Base-by-base conservation (phyloP, 2,329 filamentous ascomycete genomes). In the Clonostachys sp. region DNA sequence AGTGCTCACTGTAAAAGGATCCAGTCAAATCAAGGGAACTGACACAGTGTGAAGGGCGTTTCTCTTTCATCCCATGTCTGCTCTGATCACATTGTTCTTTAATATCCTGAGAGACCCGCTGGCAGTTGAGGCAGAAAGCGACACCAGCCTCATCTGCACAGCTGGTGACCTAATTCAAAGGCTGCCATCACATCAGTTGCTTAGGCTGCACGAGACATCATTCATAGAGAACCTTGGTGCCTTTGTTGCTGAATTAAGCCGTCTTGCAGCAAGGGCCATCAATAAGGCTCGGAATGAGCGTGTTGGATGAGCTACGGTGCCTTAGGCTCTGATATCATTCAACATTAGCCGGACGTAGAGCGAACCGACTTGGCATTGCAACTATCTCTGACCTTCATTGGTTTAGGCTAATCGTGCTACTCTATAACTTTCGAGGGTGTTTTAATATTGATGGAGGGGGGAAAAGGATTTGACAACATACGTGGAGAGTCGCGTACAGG, bases 51-150 rank as follows among this genome's bases (percentile, higher is more conserved):
- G 46, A 3, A 81, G 78, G 76, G 60, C 72, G n/a, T 58, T 80
- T 5, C 64, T 79, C 3, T 81, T 79, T 53, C 82, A 82, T 47
- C 78, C 78, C 2, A 72, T 78, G 47, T 73, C 75, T 0, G 78
- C 78, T 2, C 62, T 79, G 13, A 63, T 81, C 46, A 70, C 68
- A 2, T 63, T 83, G 1, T 83, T 82, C 54, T 78, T 74, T 61
- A 78, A 75, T 49, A 70, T 81, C 33, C 60, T 83, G 0, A 61
- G 68, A 18, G 65, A 75, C 33, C 78, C 79, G 0, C 60, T 70
- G 0, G 61, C 73, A 24, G 60, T 67, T 0, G 61, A 70, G 24
- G 68, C 74, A 0, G 54, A 62, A 2, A 57, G 65, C 4, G 78
- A 82, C 47, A 54, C 80, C 5, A 65, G 68, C 6, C 62, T 79